phyloP scores from a whole-genome alignment of 495 filamentous ascomycete species.

The Letharia columbiana region DNA sequence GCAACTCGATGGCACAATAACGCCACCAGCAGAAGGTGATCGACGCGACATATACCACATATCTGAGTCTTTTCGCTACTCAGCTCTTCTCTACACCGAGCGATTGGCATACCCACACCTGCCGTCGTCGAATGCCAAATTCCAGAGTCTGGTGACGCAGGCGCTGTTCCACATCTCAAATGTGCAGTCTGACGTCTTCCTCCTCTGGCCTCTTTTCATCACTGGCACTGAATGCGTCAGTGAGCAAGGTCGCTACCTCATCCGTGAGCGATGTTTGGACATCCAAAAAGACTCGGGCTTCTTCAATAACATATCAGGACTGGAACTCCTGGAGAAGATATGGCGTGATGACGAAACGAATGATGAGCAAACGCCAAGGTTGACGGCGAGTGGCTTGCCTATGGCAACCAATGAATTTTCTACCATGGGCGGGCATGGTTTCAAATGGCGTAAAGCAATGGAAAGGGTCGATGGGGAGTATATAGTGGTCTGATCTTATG shows the following conservation, averaged over 20 bases:
- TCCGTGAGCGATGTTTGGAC: constrained; percentile 71
- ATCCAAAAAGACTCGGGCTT: constrained; percentile 84
- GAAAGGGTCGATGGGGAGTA: constrained; percentile 73
- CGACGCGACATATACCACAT: constrained; percentile 51
- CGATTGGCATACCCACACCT: constrained; percentile 72
- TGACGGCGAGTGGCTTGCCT: constrained; percentile 5
- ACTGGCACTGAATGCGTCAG: constrained; percentile 84
- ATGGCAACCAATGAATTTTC: constrained; percentile 8
- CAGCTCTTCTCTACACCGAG: constrained; percentile 84
- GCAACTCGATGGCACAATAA: constrained; percentile 55
- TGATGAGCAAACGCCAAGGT: constrained; percentile 12
- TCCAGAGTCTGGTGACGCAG: constrained; percentile 72
- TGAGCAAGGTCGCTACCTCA: constrained; percentile 65
- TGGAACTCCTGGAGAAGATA: constrained; percentile 77
- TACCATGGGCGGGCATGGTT: constrained; percentile 38
- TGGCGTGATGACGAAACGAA: constrained; percentile 51
- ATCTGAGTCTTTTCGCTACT: constrained; percentile 83
- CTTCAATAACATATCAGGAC: constrained; percentile 79
- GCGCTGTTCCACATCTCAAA: constrained; percentile 73
- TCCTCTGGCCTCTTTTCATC: constrained; percentile 92
- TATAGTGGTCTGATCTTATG: constrained; percentile 58
- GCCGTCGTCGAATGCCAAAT: constrained; percentile 65
- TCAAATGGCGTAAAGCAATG: constrained; percentile 73
- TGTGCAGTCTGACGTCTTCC: constrained; percentile 75
- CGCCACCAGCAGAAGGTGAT: constrained; percentile 30